Base-by-base conservation (phyloP, 1,284 basidiomycete species). In the Cryptococcus floricola region DNA sequence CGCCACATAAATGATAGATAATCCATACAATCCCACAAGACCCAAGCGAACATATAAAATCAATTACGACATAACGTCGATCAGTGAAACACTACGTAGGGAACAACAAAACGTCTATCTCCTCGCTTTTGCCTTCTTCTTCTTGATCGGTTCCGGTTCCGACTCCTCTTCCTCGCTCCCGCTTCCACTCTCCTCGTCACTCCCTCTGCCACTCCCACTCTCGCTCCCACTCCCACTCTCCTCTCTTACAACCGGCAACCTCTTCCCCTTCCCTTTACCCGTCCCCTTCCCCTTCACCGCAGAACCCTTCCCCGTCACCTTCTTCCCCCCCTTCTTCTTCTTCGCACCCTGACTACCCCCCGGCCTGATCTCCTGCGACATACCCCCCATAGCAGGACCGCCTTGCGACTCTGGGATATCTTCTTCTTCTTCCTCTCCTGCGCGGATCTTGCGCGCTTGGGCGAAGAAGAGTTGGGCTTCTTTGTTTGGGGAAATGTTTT, bases 401-500 rank as follows among this genome's bases (percentile, higher is more conserved):
- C 18, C 38, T 38, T 25, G 48, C 7, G 37, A 49, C 12, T 39
- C 38, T 5, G 47, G 25, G 1, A n/a, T 27, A 25, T 23, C 56
- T 31, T 57, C 57, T 23, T 25, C 42, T 34, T 78, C 78, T 28
- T 63, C 68, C 50, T 81, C 79, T 31, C 71, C 77, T 8, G 67
- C 74, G 7, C 77, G 75, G 52, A 89, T 78, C 76, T 89, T 89
- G 39, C 93, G 84, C 1, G 89, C 89, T 78, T 98, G 96, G 0
- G 92, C 87, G 76, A 98, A 98, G 79, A 95, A 95, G 8, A 98
- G 76, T 66, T 84, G 85, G 12, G 87, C 88, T 50, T 88, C 86
- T 31, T 45, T 63, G 13, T 89, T 83, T 44, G 87, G 81, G 18
- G 84, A 85, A 23, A 95, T 86, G 74, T 98, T 98, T 68, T 88